Evolutionary conservation across 202 grass and related monocot genomes (phyloP), one percentile per base, ranked within the genome.

Genomic region (Zizania palustris): DNA sequence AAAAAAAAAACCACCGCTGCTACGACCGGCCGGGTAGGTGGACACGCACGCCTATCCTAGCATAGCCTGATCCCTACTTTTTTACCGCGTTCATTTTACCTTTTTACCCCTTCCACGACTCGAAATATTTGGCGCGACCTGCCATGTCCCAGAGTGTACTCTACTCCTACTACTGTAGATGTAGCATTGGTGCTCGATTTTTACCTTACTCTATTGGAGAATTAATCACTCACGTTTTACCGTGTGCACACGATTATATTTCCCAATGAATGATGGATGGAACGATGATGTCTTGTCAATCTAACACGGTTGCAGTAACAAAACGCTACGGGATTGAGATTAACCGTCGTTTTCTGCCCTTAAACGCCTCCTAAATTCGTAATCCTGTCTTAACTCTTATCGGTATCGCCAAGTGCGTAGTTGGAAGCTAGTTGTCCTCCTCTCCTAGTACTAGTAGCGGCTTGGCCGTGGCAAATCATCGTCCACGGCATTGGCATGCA

Each of bases 401-500:
- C 33, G 33, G 16, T n/a, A 13, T 50, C 10, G 7, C 50, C 9
- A 16, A 15, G 42, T 40, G 72, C 72, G 51, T 67, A 60, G 33
- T 65, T 13, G 40, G 37, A 60, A 8, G 19, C 14, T 12, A 34
- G 16, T 20, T 10, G 15, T 0, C 5, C 0, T 41, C 13, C 38
- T n/a, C n/a, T 51, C 44, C 18, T 16, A n/a, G 19, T 55, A 28
- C 21, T 4, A 10, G 15, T 20, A 42, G 37, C 36, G 10, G 11
- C 10, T 22, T 43, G 46, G 19, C 3, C 68, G 7, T 75, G 63
- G 80, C 48, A 39, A 49, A 50, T 50, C 56, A 11, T 14, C 75
- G 76, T 62, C 85, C 56, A 79, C 80, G 75, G 5, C 85, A 55
- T 84, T 75, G 75, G 5, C 85, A 55, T 84, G 85, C 63, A 70